phyloP scores from a whole-genome alignment of 352 stramenopile genomes.

The Phytophthora pluvialis region DNA sequence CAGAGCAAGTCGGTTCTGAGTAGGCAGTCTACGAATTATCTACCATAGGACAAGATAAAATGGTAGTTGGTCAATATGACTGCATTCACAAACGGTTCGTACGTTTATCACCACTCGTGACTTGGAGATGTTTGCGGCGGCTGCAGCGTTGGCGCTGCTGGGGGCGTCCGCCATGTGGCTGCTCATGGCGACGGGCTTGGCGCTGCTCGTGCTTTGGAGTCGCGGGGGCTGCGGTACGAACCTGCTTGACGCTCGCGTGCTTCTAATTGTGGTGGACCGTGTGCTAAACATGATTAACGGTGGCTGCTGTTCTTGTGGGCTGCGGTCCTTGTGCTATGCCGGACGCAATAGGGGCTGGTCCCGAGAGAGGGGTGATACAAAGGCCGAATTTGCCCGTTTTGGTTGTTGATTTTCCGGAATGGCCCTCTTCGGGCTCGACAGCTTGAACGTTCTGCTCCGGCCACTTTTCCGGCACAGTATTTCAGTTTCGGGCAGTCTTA shows the following conservation, averaged over 20 bases:
- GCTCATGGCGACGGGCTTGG: background rate
- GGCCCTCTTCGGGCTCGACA: background rate
- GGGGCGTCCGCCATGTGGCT: background rate
- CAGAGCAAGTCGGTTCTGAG: too few species aligned
- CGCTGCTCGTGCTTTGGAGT: background rate
- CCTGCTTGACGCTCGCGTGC: too few species aligned
- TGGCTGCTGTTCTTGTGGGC: too few species aligned
- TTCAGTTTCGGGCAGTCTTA: background rate
- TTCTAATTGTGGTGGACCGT: too few species aligned
- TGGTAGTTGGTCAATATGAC: too few species aligned
- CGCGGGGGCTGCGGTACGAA: background rate
- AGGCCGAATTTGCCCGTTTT: background rate
- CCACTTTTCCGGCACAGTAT: background rate
- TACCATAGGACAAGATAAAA: background rate
- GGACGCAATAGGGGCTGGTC: background rate
- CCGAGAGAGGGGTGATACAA: background rate
- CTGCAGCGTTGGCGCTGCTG: background rate
- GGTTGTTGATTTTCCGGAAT: slow-evolving; percentile 1
- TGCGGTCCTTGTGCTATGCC: background rate
- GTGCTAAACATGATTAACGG: too few species aligned
- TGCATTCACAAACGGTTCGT: background rate
- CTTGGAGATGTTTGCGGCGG: background rate
- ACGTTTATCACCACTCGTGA: background rate
- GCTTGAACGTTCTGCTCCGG: background rate
- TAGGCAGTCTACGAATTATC: background rate